A percentile compares a stretch with the other conserved stretches of the same genome.
Conservation (phyloP, 2,329 filamentous ascomycete species). For the Ophiocordyceps camponoti-floridani region DNA sequence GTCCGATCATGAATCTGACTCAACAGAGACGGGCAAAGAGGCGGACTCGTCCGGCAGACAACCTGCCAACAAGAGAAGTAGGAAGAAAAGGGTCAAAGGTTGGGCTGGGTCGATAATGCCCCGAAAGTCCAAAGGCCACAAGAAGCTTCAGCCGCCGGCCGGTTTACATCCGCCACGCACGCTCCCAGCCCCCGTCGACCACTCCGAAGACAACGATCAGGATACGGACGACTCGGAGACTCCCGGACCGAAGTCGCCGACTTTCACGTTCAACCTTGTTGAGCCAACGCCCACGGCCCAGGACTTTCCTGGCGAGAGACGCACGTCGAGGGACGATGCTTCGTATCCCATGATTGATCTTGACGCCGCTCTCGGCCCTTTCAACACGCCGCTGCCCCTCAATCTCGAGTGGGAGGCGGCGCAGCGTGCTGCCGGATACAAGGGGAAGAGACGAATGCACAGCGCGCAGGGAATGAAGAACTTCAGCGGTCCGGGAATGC, state of each 20-base stretch:
- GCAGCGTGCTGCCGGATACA: conserved; percentile 35
- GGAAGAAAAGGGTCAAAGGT: conserved; percentile 54
- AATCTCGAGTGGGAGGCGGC: conserved; percentile 51
- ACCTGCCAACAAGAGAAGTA: conserved; percentile 15
- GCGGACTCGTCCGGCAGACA: conserved; percentile 10
- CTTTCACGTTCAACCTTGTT: conserved; percentile 1
- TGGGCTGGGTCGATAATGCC: conserved; percentile 53
- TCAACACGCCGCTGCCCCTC: conserved; percentile 57
- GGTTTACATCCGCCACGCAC: conserved; percentile 26
- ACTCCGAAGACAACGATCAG: conserved; percentile 11
- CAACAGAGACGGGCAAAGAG: conserved; percentile 7
- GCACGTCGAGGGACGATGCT: conserved; percentile 36
- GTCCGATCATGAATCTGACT: conserved; percentile 18
- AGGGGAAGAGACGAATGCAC: conserved; percentile 49
- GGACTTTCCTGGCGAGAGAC: neutral
- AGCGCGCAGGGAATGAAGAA: conserved; percentile 57
- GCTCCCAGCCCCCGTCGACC: conserved; percentile 19
- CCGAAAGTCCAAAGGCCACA: conserved; percentile 35
- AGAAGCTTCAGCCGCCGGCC: conserved; percentile 21
- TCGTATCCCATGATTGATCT: conserved; percentile 77
- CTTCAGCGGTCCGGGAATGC: conserved; percentile 49
- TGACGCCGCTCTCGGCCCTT: conserved; percentile 81
- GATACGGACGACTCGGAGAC: conserved; percentile 9
- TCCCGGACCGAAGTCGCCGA: conserved; percentile 9
- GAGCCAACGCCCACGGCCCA: neutral